Conservation (phyloP, 208 protist species). For the Leishmania mexicana region DNA sequence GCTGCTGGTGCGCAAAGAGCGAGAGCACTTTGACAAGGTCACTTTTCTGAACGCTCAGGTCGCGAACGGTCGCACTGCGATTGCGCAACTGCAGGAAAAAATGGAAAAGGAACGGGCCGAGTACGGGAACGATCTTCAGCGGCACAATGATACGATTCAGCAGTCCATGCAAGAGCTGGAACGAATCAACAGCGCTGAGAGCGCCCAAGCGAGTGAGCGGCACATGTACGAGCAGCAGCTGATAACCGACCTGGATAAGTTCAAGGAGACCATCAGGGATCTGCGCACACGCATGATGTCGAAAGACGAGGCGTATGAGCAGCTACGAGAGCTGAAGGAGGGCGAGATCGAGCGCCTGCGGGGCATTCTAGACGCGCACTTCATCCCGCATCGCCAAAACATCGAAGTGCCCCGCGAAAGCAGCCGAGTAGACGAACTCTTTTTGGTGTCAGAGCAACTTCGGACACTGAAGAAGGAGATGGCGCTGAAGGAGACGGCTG, state of each 20-base stretch:
- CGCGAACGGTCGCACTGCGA: slow-evolving; percentile 71
- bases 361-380: slow-evolving; percentile 72
- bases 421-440: slow-evolving; percentile 36
- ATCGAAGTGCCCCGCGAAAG: slow-evolving; percentile 38
- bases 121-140: slow-evolving; percentile 43
- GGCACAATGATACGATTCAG: slow-evolving; percentile 29
- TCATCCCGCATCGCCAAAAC: slow-evolving; percentile 75
- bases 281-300: slow-evolving; percentile 26
- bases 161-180: slow-evolving; percentile 44
- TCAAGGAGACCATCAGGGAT: slow-evolving; percentile 38
- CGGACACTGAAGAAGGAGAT: slow-evolving; percentile 45
- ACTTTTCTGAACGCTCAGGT: slow-evolving; percentile 91
- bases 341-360: slow-evolving; percentile 68
- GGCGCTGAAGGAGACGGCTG: slow-evolving; percentile 42
- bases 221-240: slow-evolving; percentile 45
- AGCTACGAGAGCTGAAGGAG: slow-evolving; percentile 37
- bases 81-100: slow-evolving; percentile 70
- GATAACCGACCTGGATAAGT: slow-evolving; percentile 45
- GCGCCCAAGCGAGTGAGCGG: slow-evolving; percentile 15
- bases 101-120: slow-evolving; percentile 50
- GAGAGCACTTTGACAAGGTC: slow-evolving; percentile 86
- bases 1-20: slow-evolving; percentile 63
- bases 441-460: slow-evolving; percentile 50
- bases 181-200: slow-evolving; percentile 13
- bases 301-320: slow-evolving; percentile 34